Conservation (phyloP, 192 early-diverging fungal genomes). For the Entomortierella chlamydospora region DNA sequence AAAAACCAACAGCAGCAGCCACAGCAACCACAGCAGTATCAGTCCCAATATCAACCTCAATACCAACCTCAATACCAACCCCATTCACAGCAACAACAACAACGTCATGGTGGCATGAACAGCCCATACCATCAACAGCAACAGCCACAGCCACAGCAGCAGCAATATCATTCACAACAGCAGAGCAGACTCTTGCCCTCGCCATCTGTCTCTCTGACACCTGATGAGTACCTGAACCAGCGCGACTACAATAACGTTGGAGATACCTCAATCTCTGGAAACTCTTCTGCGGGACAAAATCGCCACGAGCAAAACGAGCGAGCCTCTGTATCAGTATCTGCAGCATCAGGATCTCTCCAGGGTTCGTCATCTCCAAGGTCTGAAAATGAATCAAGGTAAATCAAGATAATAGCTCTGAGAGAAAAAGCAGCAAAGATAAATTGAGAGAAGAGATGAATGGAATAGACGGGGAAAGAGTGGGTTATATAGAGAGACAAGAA, state of each 20-base stretch:
- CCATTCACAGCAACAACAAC: constrained; percentile 12
- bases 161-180: constrained; percentile 18
- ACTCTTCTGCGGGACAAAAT: constrained; percentile 8
- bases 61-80: constrained; percentile 1
- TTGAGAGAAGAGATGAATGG: not conserved
- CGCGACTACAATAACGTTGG: constrained; percentile 7
- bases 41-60: constrained; percentile 1
- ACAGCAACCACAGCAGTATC: constrained; percentile 8
- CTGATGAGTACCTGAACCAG: constrained; percentile 11
- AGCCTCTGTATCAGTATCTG: not conserved
- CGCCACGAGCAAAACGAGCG: constrained; percentile 13
- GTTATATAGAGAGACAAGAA: too few species aligned
- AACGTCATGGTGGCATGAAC: constrained; percentile 8
- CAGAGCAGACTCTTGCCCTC: constrained; percentile 8
- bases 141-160: constrained; percentile 18
- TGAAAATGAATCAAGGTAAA: constrained; percentile 25
- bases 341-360: constrained; percentile 1
- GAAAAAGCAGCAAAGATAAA: not conserved
- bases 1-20: constrained; percentile 8
- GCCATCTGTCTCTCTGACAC: constrained; percentile 6
- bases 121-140: constrained; percentile 7
- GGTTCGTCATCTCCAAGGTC: constrained; percentile 19
- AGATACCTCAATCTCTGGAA: not conserved
- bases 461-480: not conserved
- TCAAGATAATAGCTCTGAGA: not conserved